Conservation (phyloP, 202 grass and related monocot species). For the Alloteropsis angusta region DNA sequence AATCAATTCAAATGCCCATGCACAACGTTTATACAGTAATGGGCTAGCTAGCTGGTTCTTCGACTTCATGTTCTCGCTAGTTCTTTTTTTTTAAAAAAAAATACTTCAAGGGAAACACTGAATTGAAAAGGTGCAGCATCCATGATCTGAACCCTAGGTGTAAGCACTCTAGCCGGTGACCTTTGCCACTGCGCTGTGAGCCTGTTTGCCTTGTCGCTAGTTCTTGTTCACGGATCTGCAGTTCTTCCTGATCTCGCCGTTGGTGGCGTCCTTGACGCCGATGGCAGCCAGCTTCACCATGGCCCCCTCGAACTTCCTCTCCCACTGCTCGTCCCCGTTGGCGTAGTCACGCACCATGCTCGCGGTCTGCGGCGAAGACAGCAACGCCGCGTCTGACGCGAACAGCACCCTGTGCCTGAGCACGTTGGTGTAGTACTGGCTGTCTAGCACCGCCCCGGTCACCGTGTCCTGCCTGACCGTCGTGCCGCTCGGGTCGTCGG, state of each 20-base stretch:
- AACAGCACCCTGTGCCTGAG: constrained; percentile 8
- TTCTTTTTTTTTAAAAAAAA: no score
- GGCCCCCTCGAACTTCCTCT: constrained; percentile 20
- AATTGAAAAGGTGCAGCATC: no score
- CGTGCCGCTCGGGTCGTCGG: neutral
- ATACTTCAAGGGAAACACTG: no score
- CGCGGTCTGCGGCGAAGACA: neutral
- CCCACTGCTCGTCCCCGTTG: neutral
- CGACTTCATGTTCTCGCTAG: no score
- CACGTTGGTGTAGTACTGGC: constrained; percentile 36
- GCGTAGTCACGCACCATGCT: neutral
- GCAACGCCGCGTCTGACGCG: constrained; percentile 23
- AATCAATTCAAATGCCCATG: no score
- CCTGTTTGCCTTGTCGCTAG: no score
- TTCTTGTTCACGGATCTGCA: constrained; percentile 23
- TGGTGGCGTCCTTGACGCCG: neutral
- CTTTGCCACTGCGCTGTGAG: no score
- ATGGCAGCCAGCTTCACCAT: constrained; percentile 49
- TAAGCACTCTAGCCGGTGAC: no score
- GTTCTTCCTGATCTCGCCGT: constrained; percentile 31
- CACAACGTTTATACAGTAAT: no score
- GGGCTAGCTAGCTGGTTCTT: no score
- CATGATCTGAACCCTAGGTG: no score
- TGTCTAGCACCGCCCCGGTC: constrained; percentile 14
- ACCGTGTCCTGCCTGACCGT: constrained; percentile 20